Conservation (phyloP, 306 rosid genomes). For the Prunus padus region DNA sequence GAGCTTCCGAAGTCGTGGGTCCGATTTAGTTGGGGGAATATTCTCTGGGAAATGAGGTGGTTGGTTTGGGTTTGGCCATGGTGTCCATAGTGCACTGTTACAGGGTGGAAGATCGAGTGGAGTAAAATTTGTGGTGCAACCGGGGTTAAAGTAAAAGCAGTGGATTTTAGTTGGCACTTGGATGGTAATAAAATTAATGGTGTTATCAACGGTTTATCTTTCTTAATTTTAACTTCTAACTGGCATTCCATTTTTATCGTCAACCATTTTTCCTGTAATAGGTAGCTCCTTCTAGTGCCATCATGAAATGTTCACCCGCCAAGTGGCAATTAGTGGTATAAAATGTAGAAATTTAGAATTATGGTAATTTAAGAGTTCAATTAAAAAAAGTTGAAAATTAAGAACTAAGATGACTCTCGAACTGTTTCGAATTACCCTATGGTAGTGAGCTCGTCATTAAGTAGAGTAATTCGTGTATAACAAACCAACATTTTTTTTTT, state of each 20-base stretch:
- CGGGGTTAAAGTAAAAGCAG: not conserved
- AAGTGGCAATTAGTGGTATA: no score
- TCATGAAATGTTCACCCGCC: no score
- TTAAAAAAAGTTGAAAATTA: no score
- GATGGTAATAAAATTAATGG: not conserved
- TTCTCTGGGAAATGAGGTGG: not conserved
- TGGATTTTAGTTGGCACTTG: not conserved
- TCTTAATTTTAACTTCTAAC: not conserved
- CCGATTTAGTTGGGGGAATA: not conserved
- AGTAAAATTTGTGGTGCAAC: not conserved
- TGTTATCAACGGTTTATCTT: not conserved
- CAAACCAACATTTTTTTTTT: no score
- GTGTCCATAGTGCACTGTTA: not conserved
- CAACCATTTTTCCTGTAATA: no score
- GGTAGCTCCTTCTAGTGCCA: no score
- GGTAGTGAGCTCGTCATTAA: no score
- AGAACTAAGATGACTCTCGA: no score
- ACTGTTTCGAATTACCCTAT: no score
- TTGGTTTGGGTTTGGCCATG: not conserved
- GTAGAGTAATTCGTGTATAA: no score
- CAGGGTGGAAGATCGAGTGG: not conserved
- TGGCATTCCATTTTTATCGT: not conserved
- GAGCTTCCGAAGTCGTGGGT: not conserved
- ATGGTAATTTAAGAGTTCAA: no score
- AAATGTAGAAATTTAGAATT: no score